These are phyloP conservation scores for Elaeagnus macrophylla DNA, from an alignment of 306 rosid genomes.

Conservation along the genomic window DNA sequence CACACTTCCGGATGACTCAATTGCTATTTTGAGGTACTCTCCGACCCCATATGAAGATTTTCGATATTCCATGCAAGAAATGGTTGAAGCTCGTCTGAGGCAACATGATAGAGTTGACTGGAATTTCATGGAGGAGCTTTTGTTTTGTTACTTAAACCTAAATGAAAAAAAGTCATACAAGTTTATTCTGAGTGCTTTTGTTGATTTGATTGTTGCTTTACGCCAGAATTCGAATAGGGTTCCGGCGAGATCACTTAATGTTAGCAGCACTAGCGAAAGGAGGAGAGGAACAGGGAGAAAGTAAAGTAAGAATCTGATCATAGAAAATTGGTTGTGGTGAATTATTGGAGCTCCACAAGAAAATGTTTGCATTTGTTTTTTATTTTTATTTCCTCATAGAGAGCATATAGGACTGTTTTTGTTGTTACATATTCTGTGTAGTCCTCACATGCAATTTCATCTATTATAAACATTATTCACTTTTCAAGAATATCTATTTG, in stretches of 20 bases:
- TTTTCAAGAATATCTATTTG: too few relatives aligned
- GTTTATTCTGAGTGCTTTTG: slow-evolving; percentile 60
- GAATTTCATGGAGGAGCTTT: slow-evolving; percentile 76
- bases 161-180: slow-evolving; percentile 55
- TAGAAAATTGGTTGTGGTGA: too few relatives aligned
- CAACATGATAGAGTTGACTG: slow-evolving; percentile 49
- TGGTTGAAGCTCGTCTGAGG: slow-evolving; percentile 39
- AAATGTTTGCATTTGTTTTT: too few relatives aligned
- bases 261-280: slow-evolving; percentile 18
- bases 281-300: slow-evolving; percentile 4
- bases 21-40: slow-evolving; percentile 51
- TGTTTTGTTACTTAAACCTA: slow-evolving; percentile 44
- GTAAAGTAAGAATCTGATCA: slow-evolving; percentile 9
- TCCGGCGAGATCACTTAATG: slow-evolving; percentile 17
- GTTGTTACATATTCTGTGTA: too few relatives aligned
- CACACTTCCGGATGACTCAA: slow-evolving; percentile 32
- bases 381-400: too few relatives aligned
- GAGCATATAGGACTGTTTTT: too few relatives aligned
- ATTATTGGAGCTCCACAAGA: too few relatives aligned
- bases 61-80: slow-evolving; percentile 46
- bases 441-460: too few relatives aligned
- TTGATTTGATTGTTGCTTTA: slow-evolving; percentile 42
- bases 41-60: slow-evolving; percentile 48
- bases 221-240: slow-evolving; percentile 20
- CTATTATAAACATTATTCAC: too few relatives aligned